These are phyloP conservation scores for Stephania yunnanensis DNA, from an alignment of 164 flowering plant genomes.

Conservation along the genomic window DNA sequence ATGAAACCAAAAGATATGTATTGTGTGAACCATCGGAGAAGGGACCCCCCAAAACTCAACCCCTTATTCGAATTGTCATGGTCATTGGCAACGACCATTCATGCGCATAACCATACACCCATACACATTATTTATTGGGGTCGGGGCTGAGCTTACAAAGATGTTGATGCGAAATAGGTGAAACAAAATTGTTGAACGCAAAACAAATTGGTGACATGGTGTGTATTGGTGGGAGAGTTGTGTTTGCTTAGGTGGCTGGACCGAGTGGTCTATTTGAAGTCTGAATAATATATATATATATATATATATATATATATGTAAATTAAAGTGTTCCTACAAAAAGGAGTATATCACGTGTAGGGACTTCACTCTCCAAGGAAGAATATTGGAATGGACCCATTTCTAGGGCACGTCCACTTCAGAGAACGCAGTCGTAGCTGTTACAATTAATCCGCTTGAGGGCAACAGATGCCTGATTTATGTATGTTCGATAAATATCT, in stretches of 20 bases:
- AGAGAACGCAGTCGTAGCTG: conserved; percentile 8
- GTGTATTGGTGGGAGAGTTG: background rate
- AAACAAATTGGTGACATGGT: background rate
- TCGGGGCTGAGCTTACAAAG: background rate
- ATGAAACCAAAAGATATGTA: background rate
- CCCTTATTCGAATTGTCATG: conserved; percentile 1
- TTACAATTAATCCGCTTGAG: no score
- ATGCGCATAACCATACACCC: background rate
- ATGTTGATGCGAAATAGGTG: conserved; percentile 8
- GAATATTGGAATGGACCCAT: conserved; percentile 13
- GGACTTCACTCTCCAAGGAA: background rate
- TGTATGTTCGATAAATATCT: no score
- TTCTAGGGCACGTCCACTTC: conserved; percentile 8
- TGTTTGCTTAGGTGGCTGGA: conserved; percentile 14
- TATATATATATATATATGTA: conserved; percentile 2
- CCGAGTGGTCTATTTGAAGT: conserved; percentile 38
- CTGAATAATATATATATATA: conserved; percentile 13
- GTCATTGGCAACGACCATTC: background rate
- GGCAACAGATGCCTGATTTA: background rate
- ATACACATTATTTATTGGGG: background rate
- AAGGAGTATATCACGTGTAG: conserved; percentile 24
- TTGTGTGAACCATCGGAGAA: conserved; percentile 3
- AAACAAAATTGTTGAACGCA: background rate
- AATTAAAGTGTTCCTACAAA: conserved; percentile 9
- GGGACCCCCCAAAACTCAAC: background rate